Percentiles rank a stretch among this genome's conserved stretches.
Conservation (phyloP, 202 grass and related monocot genomes). For the Schoenoplectus triqueter region DNA sequence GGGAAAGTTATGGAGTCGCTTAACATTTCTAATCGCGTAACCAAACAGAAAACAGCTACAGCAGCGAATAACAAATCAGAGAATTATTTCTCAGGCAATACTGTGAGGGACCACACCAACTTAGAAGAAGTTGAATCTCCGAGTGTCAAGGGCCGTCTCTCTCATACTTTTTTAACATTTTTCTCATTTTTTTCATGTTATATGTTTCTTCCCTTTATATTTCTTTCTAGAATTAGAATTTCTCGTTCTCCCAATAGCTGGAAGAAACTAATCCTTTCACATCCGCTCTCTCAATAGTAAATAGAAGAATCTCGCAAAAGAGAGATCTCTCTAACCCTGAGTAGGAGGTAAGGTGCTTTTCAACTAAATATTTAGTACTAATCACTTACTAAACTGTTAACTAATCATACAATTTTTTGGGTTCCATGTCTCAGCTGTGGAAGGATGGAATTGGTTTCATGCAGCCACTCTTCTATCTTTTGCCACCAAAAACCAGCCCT, state of each 20-base stretch:
- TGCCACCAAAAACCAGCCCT: no score
- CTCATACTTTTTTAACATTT: no score
- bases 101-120: no score
- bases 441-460: no score
- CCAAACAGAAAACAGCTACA: constrained; percentile 16
- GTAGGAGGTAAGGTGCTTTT: constrained; percentile 4
- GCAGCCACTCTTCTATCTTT: no score
- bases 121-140: no score
- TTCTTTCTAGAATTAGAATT: neutral
- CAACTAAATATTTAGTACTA: neutral
- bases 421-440: no score
- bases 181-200: no score
- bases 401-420: no score
- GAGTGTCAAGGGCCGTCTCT: neutral
- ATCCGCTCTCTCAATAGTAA: no score
- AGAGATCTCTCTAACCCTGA: neutral
- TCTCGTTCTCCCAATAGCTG: neutral
- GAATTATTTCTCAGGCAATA: neutral
- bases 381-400: constrained; percentile 11
- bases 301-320: neutral
- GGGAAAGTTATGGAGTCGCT: neutral
- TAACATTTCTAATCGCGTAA: neutral
- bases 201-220: constrained; percentile 10
- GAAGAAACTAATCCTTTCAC: neutral
- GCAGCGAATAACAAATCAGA: neutral